Evolutionary conservation across 257 asterid species (phyloP).

Genomic region (Capsicum chinense): DNA sequence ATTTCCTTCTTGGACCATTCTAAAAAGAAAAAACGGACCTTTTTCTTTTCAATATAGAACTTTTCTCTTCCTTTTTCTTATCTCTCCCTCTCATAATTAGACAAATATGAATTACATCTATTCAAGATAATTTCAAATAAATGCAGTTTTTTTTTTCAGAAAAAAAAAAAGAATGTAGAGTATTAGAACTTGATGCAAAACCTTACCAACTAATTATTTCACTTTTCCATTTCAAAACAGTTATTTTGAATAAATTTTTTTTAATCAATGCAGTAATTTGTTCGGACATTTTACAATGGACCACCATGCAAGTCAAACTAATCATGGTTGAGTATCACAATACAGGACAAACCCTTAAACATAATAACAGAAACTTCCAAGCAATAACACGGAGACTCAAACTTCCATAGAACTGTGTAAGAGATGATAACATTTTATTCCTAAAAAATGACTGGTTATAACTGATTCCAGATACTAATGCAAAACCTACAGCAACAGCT

Average conservation of each 20-base stretch:
- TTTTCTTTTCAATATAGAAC: not conserved
- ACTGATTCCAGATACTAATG: slow-evolving; percentile 26
- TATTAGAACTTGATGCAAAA: not conserved
- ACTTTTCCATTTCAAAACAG: slow-evolving; percentile 22
- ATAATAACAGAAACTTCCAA: slow-evolving; percentile 14
- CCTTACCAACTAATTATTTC: not conserved
- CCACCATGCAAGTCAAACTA: not conserved
- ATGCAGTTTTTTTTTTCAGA: not conserved
- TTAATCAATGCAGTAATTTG: not conserved
- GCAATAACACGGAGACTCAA: slow-evolving; percentile 15
- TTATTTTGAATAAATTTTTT: not conserved
- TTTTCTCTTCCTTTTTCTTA: not conserved
- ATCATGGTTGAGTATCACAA: not conserved
- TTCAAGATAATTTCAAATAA: not conserved
- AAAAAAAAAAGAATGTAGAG: not conserved
- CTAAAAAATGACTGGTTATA: not conserved
- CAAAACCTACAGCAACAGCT: slow-evolving; percentile 87
- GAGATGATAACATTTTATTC: not conserved
- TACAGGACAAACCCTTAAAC: slow-evolving; percentile 4
- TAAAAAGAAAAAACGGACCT: not conserved
- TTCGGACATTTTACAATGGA: not conserved
- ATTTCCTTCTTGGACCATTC: slow-evolving; percentile 22
- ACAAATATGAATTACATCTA: not conserved
- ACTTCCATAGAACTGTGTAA: slow-evolving; percentile 10
- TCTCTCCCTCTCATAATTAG: not conserved